A percentile compares a stretch with the other conserved stretches of the same genome.
phyloP scores from a whole-genome alignment of 2,329 filamentous ascomycete species.

The Pseudogymnoascus sp. region DNA sequence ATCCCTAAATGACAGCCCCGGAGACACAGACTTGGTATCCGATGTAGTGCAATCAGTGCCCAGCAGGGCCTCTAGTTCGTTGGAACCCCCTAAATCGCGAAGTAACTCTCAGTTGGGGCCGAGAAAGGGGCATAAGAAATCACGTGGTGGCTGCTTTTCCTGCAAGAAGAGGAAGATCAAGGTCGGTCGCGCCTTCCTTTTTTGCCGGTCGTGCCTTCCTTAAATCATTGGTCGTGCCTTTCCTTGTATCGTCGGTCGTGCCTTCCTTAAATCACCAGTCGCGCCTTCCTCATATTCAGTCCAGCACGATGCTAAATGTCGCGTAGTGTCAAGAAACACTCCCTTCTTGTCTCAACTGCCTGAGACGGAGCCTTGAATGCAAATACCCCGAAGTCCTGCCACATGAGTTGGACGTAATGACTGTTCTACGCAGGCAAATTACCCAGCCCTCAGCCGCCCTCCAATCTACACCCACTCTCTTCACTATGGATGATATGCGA shows the following conservation, averaged over 20 bases:
- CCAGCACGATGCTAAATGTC: neutral
- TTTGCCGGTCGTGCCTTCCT: neutral
- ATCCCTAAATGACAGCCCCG: neutral
- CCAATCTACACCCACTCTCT: slow-evolving; percentile 44
- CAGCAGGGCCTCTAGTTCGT: neutral
- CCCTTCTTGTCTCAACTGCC: slow-evolving; percentile 54
- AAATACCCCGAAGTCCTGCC: slow-evolving; percentile 50
- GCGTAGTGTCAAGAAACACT: slow-evolving; percentile 55
- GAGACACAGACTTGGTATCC: neutral
- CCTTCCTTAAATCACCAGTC: neutral
- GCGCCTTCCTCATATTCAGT: neutral
- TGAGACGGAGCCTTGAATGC: slow-evolving; percentile 53
- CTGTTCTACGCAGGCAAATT: slow-evolving; percentile 10
- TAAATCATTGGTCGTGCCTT: neutral
- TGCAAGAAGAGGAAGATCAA: slow-evolving; percentile 60
- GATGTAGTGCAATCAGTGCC: neutral
- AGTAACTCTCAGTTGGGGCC: slow-evolving; percentile 9
- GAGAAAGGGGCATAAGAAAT: slow-evolving; percentile 57
- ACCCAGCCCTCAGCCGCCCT: slow-evolving; percentile 11
- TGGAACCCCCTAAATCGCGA: neutral
- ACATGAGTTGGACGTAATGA: slow-evolving; percentile 36
- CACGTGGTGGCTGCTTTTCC: slow-evolving; percentile 55
- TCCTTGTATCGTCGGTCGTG: neutral
- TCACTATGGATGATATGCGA: slow-evolving; percentile 56
- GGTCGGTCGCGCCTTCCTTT: slow-evolving; percentile 28